Evolutionary conservation across 306 rosid genomes (phyloP).

Genomic region (Vigna radiata): DNA sequence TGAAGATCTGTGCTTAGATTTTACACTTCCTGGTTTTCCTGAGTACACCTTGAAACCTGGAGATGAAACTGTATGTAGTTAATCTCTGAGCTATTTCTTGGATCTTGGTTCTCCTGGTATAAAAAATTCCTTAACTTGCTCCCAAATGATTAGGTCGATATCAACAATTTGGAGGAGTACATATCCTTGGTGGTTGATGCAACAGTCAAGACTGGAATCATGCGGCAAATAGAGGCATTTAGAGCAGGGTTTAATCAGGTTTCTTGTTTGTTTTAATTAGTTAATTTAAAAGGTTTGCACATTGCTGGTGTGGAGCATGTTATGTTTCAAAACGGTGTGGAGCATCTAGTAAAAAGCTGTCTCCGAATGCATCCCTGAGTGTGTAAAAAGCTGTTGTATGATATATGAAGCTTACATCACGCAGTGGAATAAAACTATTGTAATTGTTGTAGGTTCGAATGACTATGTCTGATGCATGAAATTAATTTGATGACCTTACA

Average conservation of each 20-base stretch:
- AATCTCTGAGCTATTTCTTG: not conserved
- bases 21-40: conserved; percentile 90
- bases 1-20: conserved; percentile 85
- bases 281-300: not conserved
- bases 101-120: not conserved
- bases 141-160: conserved; percentile 64
- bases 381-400: not conserved
- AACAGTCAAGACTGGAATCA: conserved; percentile 82
- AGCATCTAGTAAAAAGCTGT: not conserved
- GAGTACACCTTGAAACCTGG: conserved; percentile 75
- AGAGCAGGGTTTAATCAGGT: conserved; percentile 95
- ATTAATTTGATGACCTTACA: conserved; percentile 2
- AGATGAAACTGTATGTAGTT: conserved; percentile 72
- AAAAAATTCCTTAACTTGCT: conserved; percentile 3
- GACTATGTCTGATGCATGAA: not conserved
- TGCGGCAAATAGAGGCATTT: conserved; percentile 85
- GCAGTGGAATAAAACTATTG: not conserved
- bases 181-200: conserved; percentile 79
- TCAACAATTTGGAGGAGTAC: conserved; percentile 86
- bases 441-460: conserved; percentile 1
- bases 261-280: not conserved
- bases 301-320: not conserved
- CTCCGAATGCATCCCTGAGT: not conserved
- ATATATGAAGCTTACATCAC: not conserved
- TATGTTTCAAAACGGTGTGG: not conserved